Conservation (phyloP, 208 protist genomes). For the Leptomonas pyrrhocoris region DNA sequence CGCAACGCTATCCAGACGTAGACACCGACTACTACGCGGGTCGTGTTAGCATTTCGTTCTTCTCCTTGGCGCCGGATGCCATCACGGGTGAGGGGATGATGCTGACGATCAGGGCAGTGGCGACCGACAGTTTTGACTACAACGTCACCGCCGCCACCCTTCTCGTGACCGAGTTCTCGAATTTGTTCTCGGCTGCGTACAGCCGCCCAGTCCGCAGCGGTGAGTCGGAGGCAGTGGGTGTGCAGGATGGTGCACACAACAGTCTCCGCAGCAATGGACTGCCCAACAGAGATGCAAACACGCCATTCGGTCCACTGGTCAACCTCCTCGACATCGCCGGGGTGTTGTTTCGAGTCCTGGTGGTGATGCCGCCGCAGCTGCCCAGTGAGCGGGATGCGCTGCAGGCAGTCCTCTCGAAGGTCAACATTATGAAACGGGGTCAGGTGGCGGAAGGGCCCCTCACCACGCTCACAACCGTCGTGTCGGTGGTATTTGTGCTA, state of each 20-base stretch:
- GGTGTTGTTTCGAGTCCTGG: slow-evolving; percentile 6
- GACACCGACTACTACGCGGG: neutral
- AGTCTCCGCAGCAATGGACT: neutral
- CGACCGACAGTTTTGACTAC: slow-evolving; percentile 30
- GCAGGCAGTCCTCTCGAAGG: neutral
- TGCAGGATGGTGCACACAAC: no score
- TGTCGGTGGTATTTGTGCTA: slow-evolving; percentile 5
- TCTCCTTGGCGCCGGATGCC: slow-evolving; percentile 7
- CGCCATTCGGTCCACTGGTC: neutral
- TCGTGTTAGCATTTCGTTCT: neutral
- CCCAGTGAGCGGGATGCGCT: slow-evolving; percentile 12
- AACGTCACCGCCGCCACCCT: slow-evolving; percentile 22
- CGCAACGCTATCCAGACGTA: neutral
- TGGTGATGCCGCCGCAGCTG: slow-evolving; percentile 15
- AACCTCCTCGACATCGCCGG: neutral
- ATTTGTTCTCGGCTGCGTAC: slow-evolving; percentile 2
- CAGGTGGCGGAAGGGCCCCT: neutral
- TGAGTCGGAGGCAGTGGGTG: no score
- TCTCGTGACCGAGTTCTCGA: slow-evolving; percentile 18
- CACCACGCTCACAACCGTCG: neutral
- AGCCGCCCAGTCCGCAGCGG: neutral
- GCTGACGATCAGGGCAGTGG: slow-evolving; percentile 19
- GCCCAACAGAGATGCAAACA: neutral
- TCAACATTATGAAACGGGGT: neutral
- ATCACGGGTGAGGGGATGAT: slow-evolving; percentile 8